Conservation (phyloP, 129 eudicot genomes). For the Saposhnikovia divaricata region DNA sequence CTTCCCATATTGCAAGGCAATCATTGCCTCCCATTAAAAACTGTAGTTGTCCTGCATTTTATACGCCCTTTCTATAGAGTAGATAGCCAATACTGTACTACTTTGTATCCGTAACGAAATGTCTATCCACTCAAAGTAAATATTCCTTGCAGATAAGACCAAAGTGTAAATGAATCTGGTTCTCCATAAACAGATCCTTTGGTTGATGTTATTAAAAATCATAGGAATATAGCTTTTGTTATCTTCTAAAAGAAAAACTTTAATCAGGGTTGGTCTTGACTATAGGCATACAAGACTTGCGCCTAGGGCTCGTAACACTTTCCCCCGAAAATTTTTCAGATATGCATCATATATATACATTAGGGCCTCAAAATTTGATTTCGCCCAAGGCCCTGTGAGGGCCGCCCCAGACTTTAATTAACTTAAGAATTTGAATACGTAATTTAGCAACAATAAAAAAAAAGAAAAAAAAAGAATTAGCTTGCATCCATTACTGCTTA, state of each 20-base stretch:
- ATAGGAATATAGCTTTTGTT: too few relatives aligned
- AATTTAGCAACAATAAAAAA: not conserved
- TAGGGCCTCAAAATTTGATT: too few relatives aligned
- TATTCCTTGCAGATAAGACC: not conserved
- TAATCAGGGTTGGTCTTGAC: too few relatives aligned
- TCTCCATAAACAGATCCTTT: not conserved
- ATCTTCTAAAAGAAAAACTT: too few relatives aligned
- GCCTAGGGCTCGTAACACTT: too few relatives aligned
- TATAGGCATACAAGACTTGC: too few relatives aligned
- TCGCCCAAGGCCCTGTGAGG: too few relatives aligned
- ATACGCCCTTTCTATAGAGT: not conserved
- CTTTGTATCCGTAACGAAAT: not conserved
- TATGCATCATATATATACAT: too few relatives aligned
- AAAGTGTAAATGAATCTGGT: constrained; percentile 7
- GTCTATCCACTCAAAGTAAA: not conserved
- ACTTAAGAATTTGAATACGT: not conserved
- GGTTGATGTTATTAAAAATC: not conserved
- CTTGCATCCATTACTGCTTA: constrained; percentile 21
- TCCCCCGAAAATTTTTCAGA: too few relatives aligned
- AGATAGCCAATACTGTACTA: not conserved
- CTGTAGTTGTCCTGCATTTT: not conserved
- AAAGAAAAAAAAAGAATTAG: too few relatives aligned
- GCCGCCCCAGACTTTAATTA: not conserved
- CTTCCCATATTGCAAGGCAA: not conserved
- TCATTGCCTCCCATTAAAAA: not conserved